Evolutionary conservation across 805 yeast species (phyloP), one percentile per base, ranked within the genome.

Genomic region (Candida patagonica): DNA sequence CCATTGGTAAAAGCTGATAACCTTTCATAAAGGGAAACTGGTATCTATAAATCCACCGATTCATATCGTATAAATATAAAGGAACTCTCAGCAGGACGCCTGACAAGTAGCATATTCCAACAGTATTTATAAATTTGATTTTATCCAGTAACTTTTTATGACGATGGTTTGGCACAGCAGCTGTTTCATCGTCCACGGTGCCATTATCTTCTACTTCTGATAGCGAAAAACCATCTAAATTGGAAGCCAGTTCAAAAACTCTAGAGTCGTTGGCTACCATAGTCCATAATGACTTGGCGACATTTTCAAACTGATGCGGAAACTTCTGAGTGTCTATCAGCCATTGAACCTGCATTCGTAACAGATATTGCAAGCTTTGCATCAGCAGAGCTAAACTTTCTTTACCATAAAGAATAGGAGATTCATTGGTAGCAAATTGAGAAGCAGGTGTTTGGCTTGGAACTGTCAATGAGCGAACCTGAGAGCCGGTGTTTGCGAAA

Each of bases 341-440:
- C 56, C 64, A 60, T 22, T 52, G 53, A 1, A 68, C 58, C 48
- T 80, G 83, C 16, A 57, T 55, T 40, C 68, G 64, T 29, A 84
- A 54, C 2, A 80, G 55, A 26, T 51, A 48, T 52, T 80, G 88
- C 36, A 68, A 62, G 31, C 74, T 61, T 51, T 62, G 65, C 33
- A 70, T 49, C 45, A 63, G 73, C 27, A 72, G 48, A 9, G 60
- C 51, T 13, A 59, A 57, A 2, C 75, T 83, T 4, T 60, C 67
- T 7, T 50, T 47, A 22, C 87, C 85, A 52, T 67, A 72, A 15
- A 68, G 48, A 34, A 55, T 60, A 34, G 48, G 48, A 20, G 44
- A 44, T 33, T 30, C 24, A 27, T 29, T 27, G 9, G 20, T 13
- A 6, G 31, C 16, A 2, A 19, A 3, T 16, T 29, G 27, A 12